These are phyloP conservation scores for Colletotrichum truncatum DNA, from an alignment of 2,329 filamentous ascomycete species.

Conservation along the genomic window DNA sequence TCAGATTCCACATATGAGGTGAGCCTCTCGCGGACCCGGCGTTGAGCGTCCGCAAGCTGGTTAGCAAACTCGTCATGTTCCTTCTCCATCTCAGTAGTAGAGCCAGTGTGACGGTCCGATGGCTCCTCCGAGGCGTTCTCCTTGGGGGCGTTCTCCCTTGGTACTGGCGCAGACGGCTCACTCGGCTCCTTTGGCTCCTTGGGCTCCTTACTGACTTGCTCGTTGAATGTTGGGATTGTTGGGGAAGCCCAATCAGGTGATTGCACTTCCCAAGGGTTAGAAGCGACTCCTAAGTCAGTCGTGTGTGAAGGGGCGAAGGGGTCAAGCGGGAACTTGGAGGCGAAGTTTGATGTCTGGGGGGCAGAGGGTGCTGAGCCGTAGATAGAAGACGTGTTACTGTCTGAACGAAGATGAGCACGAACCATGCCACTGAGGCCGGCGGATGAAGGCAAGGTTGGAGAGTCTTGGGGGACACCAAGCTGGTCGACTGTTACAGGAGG, in stretches of 20 bases:
- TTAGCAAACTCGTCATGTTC: constrained; percentile 77
- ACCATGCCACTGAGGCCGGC: constrained; percentile 82
- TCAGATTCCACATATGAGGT: constrained; percentile 75
- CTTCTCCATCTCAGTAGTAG: constrained; percentile 49
- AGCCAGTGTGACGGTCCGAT: constrained; percentile 9
- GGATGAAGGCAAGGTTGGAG: constrained; percentile 79
- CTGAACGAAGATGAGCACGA: constrained; percentile 82
- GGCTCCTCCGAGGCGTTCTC: background rate
- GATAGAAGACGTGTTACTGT: constrained; percentile 84
- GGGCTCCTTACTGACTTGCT: background rate
- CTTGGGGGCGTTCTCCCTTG: background rate
- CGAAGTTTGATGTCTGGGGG: constrained; percentile 46
- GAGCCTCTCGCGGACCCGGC: constrained; percentile 77
- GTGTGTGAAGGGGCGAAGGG: constrained; percentile 38
- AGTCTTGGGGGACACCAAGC: constrained; percentile 62
- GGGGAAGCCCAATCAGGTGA: constrained; percentile 34
- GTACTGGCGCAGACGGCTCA: background rate
- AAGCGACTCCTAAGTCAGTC: constrained; percentile 43
- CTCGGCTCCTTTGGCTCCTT: background rate
- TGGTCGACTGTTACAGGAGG: constrained; percentile 33
- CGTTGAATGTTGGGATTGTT: constrained; percentile 18
- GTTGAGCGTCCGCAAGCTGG: constrained; percentile 72
- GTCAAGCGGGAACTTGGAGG: constrained; percentile 48
- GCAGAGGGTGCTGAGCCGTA: constrained; percentile 64
- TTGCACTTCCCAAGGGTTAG: constrained; percentile 55